Conservation (phyloP, 352 stramenopile genomes). For the Nothophytophthora sp. region DNA sequence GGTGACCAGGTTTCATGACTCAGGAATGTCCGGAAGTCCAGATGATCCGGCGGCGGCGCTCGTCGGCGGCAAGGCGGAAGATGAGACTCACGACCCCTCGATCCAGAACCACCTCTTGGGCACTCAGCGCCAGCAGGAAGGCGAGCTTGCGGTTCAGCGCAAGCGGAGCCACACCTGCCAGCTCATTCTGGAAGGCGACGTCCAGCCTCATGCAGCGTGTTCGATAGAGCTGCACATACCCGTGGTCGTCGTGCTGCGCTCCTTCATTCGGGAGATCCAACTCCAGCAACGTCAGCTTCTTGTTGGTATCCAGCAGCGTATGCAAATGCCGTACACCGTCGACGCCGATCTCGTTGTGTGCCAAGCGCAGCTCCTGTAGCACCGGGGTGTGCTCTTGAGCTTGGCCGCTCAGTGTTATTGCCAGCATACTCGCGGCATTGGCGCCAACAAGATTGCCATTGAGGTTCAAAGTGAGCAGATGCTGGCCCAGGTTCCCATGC, state of each 20-base stretch:
- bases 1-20: no score
- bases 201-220: neutral
- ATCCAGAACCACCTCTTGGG: slow-evolving; percentile 12
- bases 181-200: neutral
- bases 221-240: neutral
- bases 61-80: slow-evolving; percentile 26
- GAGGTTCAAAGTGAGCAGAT: slow-evolving; percentile 29
- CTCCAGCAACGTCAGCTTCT: slow-evolving; percentile 27
- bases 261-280: slow-evolving; percentile 29
- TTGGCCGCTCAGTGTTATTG: slow-evolving; percentile 21
- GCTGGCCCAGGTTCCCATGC: slow-evolving; percentile 14
- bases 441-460: slow-evolving; percentile 33
- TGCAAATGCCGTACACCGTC: slow-evolving; percentile 33
- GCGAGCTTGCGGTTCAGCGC: neutral
- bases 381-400: slow-evolving; percentile 8
- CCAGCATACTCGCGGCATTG: slow-evolving; percentile 23
- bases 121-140: neutral
- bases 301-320: slow-evolving; percentile 26
- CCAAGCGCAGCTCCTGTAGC: slow-evolving; percentile 23
- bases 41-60: slow-evolving; percentile 22
- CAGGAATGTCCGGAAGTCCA: slow-evolving; percentile 27
- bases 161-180: neutral
- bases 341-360: slow-evolving; percentile 31
- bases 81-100: slow-evolving; percentile 23
- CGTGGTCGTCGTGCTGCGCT: neutral